Evolutionary conservation across 2,329 filamentous ascomycete genomes (phyloP).

Genomic region (Escovopsis sp.): DNA sequence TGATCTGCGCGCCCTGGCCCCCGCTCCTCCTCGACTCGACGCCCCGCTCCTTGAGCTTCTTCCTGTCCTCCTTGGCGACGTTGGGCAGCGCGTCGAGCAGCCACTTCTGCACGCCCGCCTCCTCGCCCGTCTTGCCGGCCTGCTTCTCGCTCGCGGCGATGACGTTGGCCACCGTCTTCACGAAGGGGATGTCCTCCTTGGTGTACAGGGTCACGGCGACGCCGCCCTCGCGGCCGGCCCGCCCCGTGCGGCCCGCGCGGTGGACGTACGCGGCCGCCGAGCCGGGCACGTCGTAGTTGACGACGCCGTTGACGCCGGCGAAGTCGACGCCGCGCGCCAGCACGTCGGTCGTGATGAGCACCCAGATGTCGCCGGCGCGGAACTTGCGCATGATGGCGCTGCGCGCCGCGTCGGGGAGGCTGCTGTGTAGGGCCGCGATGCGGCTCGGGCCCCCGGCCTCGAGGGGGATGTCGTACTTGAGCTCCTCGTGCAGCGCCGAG

Average conservation of each 20-base stretch:
- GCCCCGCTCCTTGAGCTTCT: slow-evolving; percentile 67
- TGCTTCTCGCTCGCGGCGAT: slow-evolving; percentile 72
- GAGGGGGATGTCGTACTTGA: slow-evolving; percentile 85
- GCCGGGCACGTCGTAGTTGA: slow-evolving; percentile 96
- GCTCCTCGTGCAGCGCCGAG: slow-evolving; percentile 71
- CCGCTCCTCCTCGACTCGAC: slow-evolving; percentile 52
- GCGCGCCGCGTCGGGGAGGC: slow-evolving; percentile 61
- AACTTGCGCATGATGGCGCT: slow-evolving; percentile 78
- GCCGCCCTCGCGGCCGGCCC: slow-evolving; percentile 75
- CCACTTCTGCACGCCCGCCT: slow-evolving; percentile 63
- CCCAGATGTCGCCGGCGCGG: slow-evolving; percentile 85
- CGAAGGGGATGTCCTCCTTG: slow-evolving; percentile 76
- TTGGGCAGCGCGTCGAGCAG: slow-evolving; percentile 75
- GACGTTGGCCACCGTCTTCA: slow-evolving; percentile 87
- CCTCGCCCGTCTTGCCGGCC: slow-evolving; percentile 35
- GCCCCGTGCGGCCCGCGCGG: slow-evolving; percentile 78
- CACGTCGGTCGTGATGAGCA: slow-evolving; percentile 90
- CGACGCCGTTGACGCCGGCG: slow-evolving; percentile 83
- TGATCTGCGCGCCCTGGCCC: slow-evolving; percentile 47
- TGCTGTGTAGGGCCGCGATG: slow-evolving; percentile 81
- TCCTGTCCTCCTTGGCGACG: slow-evolving; percentile 69
- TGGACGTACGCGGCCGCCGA: slow-evolving; percentile 85
- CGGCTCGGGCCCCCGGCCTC: slow-evolving; percentile 73
- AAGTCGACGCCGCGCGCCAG: slow-evolving; percentile 89
- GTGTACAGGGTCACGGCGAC: slow-evolving; percentile 91